phyloP scores from a whole-genome alignment of 495 filamentous ascomycete species.

The Neurospora sp. region DNA sequence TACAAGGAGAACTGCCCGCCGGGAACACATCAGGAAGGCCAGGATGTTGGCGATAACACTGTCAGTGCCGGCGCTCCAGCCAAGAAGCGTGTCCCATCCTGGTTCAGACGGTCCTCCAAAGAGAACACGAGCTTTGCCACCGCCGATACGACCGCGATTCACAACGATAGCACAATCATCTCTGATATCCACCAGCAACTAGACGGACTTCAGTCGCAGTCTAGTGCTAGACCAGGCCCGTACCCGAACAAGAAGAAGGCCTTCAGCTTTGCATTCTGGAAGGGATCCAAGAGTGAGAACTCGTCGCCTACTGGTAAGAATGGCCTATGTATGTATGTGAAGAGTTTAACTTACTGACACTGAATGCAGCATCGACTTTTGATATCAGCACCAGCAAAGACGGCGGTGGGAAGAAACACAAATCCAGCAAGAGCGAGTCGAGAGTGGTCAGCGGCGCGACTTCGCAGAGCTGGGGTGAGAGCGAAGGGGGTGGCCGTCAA shows the following conservation, averaged over 20 bases:
- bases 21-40: not conserved
- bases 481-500: constrained; percentile 24
- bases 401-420: constrained; percentile 6
- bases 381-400: constrained; percentile 2
- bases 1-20: constrained; percentile 2
- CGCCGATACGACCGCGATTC: constrained; percentile 1
- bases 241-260: constrained; percentile 33
- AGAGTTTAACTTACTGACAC: not conserved
- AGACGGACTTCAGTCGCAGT: not conserved
- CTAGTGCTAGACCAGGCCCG: not conserved
- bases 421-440: constrained; percentile 1
- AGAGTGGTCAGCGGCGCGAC: not conserved
- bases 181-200: not conserved
- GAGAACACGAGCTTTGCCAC: constrained; percentile 15
- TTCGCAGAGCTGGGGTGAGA: constrained; percentile 13
- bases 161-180: not conserved
- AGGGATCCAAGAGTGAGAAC: constrained; percentile 29
- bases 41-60: not conserved
- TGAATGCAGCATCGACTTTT: constrained; percentile 2
- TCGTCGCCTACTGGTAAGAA: constrained; percentile 29
- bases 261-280: constrained; percentile 38
- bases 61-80: constrained; percentile 9
- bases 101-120: constrained; percentile 53
- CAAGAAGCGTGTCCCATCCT: constrained; percentile 51
- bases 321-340: not conserved